Evolutionary conservation across 192 early-diverging fungal species (phyloP), one percentile per base, ranked within the genome.

Genomic region (Coemansia sp.): DNA sequence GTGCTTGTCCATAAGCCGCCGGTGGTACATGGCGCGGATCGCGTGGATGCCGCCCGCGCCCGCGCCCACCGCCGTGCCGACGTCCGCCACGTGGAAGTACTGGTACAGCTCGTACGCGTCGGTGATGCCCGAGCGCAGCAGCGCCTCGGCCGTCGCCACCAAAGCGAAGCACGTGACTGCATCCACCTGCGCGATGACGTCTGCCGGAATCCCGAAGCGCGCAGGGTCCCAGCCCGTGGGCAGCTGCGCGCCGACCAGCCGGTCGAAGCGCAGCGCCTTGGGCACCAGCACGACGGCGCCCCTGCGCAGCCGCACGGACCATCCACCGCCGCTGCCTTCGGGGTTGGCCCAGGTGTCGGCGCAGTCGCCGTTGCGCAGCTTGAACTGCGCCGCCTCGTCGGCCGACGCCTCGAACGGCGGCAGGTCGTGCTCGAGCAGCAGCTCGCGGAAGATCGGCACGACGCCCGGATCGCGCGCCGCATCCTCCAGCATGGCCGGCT

Each of bases 101-200:
- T 90, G 82, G 88, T 94, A 98, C 82, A 98, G 93, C 84, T 98
- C 96, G 87, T 98, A 98, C 9, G 96, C 94, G 68, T 98, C 96
- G 25, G 94, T 94, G 63, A 98, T 89, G 77, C 96, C 96, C 42
- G 93, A 89, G 45, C 93, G 87, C 43, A 95, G 84, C 59, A 98
- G 83, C 4, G 96, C 94, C 82, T 98, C 96, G 19, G 93, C 93
- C 27, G 96, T 95, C 25, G 94, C 89, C 27, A 96, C 88, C 35
- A 98, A 68, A 46, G 90, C 90, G 79, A 91, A 98, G 47, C 94
- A 88, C 4, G 96, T 96, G 62, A 95, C 91, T 19, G 83, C 89
- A 73, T 98, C 96, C 31, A 98, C 94, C 83, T 98, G 96, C 51
- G 86, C 76, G 53, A 93, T 87, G 46, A 98, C 93, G 56, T 96